phyloP scores from a whole-genome alignment of 176 grass and related monocot species.

The Raddia distichophylla region DNA sequence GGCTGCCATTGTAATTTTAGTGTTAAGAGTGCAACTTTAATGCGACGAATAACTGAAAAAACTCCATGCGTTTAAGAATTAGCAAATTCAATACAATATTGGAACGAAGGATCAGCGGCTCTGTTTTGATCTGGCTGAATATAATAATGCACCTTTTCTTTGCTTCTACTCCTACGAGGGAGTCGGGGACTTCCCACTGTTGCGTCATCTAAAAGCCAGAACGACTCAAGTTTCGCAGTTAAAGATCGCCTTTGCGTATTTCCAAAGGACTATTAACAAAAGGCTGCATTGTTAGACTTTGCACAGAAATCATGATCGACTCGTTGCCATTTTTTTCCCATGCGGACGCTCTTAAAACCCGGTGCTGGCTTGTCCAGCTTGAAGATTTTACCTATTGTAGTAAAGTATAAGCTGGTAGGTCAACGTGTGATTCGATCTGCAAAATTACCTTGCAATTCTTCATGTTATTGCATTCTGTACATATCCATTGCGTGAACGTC shows the following conservation, averaged over 20 bases:
- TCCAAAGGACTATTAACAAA: too few species aligned
- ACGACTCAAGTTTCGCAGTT: slow-evolving; percentile 5
- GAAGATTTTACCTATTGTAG: neutral
- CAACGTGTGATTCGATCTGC: neutral
- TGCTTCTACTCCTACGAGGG: neutral
- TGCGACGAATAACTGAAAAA: too few species aligned
- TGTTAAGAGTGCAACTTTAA: too few species aligned
- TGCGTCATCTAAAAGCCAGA: neutral
- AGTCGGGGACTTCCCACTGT: neutral
- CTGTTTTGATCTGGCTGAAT: neutral
- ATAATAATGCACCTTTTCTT: neutral
- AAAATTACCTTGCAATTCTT: neutral
- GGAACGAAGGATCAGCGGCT: neutral
- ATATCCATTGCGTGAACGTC: neutral
- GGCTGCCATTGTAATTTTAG: too few species aligned
- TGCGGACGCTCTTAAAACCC: neutral
- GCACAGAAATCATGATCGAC: neutral
- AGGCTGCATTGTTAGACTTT: neutral
- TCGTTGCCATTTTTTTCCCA: neutral
- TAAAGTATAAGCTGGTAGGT: neutral
- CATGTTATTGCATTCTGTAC: neutral
- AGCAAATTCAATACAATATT: neutral
- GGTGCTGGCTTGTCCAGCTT: neutral
- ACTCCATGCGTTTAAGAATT: too few species aligned
- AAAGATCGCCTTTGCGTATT: slow-evolving; percentile 1